Base-by-base conservation (phyloP, 1,139 yeast species). In the Diutina neorugosa region DNA sequence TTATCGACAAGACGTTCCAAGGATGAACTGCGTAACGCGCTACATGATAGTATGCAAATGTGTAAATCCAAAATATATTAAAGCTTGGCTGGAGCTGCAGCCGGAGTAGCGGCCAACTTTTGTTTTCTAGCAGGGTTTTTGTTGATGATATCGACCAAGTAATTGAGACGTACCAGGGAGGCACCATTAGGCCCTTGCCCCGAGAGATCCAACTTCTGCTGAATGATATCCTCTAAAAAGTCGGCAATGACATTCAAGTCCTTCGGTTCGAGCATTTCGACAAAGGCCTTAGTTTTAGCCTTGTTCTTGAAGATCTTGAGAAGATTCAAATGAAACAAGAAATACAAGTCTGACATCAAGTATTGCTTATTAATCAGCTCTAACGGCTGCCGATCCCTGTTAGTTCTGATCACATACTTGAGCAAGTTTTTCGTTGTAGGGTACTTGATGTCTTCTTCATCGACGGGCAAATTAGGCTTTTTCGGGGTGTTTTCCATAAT, bases 241-340 rank as follows among this genome's bases (percentile, higher is more conserved):
- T 57, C 57, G 51, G 60, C 58, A 41, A 71, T 60, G 23, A 68
- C 61, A 9, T 57, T 58, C 55, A 74, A 64, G 58, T 73, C 76
- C 37, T 63, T 61, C 1, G 58, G 57, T 53, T 68, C 66, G 54
- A 59, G 59, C 40, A 72, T 64, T 53, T 66, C 63, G 23, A 74
- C 78, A 60, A 64, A 73, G 8, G 78, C 77, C 54, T 67, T 66
- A 4, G 77, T 74, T 56, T 70, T 71, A 14, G 74, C 64, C 62
- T 72, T 73, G 60, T 74, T 73, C 59, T 73, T 74, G 58, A 70
- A 68, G 37, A 74, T 72, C 52, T 63, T 61, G 43, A 74, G 64
- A 56, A 74, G 63, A 48, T 61, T 62, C 54, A 74, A 64, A 56
- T 73, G 66, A 58, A 70, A 62, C 57, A 74, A 64, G 57, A 71